Evolutionary conservation across 73 alveolate species (phyloP), one percentile per base, ranked within the genome.

Genomic region (Effrenium voratum): DNA sequence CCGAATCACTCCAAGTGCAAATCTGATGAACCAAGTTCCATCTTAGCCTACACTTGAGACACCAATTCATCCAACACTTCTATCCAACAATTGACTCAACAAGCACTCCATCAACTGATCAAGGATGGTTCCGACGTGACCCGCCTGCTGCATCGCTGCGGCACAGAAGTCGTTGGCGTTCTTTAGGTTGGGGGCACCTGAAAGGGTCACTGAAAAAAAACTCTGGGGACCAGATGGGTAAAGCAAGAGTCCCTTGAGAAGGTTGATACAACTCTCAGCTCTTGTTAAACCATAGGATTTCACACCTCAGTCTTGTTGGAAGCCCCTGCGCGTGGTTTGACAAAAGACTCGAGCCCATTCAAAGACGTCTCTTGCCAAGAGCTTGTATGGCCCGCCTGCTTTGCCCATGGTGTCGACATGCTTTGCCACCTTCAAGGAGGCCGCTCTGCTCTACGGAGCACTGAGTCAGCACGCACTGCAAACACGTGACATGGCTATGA

Each of bases 91-190:
- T n/a, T n/a, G n/a, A n/a, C n/a, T n/a, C n/a, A n/a, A n/a, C n/a
- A n/a, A n/a, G n/a, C n/a, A n/a, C n/a, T n/a, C n/a, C n/a, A 63
- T 24, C 43, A 63, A 63, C 5, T 5, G 40, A 63, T 5, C n/a
- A 63, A 30, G 40, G 36, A 15, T 8, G 8, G 40, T 5, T 22
- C 43, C 77, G 36, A 5, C 77, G 40, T 15, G 12, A 45, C 43
- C 30, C 40, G 97, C 97, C 97, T 90, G 97, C 80, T 90, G 97
- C 97, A 70, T 90, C 41, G 97, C 97, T 50, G 75, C 76, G 26
- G 76, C 83, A 28, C 97, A 90, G 52, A 90, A 90, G 45, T 90
- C 97, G 72, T 68, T 75, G 2, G 97, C 97, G 68, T 79, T 90
- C 59, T 86, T 30, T 8, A 45, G 43, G 8, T 90, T 90, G 19